Conservation (phyloP, 306 rosid species). For the Acmispon strigosus region DNA sequence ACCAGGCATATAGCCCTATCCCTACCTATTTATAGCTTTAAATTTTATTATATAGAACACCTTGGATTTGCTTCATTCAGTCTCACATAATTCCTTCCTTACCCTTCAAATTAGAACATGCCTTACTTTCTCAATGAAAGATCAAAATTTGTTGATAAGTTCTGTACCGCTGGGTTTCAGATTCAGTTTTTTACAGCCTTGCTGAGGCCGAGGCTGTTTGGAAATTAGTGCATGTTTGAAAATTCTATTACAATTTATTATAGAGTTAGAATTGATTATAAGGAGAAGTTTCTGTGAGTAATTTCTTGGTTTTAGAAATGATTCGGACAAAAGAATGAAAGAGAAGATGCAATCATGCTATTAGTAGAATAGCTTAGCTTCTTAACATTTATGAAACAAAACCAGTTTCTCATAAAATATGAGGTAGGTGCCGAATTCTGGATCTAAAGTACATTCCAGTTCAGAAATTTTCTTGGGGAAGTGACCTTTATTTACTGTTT, state of each 20-base stretch:
- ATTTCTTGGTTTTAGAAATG: too few species aligned
- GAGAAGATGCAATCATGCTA: neutral
- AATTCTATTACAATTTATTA: too few species aligned
- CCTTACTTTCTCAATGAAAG: conserved; percentile 8
- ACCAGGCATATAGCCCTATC: conserved; percentile 14
- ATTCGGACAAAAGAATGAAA: too few species aligned
- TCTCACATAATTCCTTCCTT: neutral
- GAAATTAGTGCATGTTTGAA: neutral
- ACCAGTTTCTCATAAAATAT: conserved; percentile 53
- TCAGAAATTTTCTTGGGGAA: conserved; percentile 22
- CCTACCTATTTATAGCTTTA: conserved; percentile 28
- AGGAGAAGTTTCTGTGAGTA: too few species aligned
- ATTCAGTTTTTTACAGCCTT: neutral
- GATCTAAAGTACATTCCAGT: conserved; percentile 11
- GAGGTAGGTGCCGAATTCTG: conserved; percentile 1
- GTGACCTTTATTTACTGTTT: neutral
- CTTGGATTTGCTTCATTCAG: conserved; percentile 20
- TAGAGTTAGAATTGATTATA: too few species aligned
- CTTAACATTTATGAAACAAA: neutral
- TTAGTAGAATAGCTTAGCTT: neutral
- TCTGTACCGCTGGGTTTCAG: neutral
- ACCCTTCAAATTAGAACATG: conserved; percentile 14
- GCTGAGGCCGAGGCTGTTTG: too few species aligned
- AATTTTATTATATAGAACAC: neutral
- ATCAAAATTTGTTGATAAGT: conserved; percentile 7